These are phyloP conservation scores for Dactylellina haptotyla DNA, from an alignment of 2,329 filamentous ascomycete species.

Conservation along the genomic window DNA sequence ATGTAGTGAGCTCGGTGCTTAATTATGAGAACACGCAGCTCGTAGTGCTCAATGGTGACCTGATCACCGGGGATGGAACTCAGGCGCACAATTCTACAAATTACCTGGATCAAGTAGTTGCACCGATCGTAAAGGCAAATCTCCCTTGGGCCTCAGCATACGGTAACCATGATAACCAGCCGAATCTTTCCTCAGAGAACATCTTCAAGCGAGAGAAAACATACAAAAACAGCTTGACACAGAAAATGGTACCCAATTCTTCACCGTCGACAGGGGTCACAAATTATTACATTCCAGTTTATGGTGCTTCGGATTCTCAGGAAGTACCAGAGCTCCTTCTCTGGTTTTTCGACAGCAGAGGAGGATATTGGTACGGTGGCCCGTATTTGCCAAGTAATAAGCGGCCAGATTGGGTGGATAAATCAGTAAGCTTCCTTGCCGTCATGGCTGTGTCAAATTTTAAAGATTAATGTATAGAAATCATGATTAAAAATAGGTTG, in stretches of 20 bases:
- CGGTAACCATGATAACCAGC: slow-evolving; percentile 75
- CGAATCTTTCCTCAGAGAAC: slow-evolving; percentile 67
- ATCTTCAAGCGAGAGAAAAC: slow-evolving; percentile 62
- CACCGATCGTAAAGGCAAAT: slow-evolving; percentile 68
- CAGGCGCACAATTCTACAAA: slow-evolving; percentile 67
- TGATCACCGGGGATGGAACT: slow-evolving; percentile 75
- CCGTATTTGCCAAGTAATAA: slow-evolving; percentile 57
- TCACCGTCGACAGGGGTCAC: slow-evolving; percentile 62
- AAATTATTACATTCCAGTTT: slow-evolving; percentile 69
- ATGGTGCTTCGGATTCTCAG: slow-evolving; percentile 61
- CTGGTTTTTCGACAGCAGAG: slow-evolving; percentile 78
- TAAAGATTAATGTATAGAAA: background rate
- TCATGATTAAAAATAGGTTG: no score
- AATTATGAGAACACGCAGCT: slow-evolving; percentile 69
- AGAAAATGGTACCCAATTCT: slow-evolving; percentile 62
- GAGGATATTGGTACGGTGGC: slow-evolving; percentile 67
- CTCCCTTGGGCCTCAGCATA: slow-evolving; percentile 75
- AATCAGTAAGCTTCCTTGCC: slow-evolving; percentile 58
- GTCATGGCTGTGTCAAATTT: background rate
- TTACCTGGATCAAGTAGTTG: slow-evolving; percentile 71
- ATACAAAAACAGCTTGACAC: slow-evolving; percentile 62
- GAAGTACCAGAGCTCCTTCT: slow-evolving; percentile 65
- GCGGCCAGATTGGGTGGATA: slow-evolving; percentile 64
- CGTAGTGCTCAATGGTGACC: slow-evolving; percentile 76
- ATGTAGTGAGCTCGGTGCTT: slow-evolving; percentile 70